Conservation (phyloP, 2,329 filamentous ascomycete genomes). For the Cytospora mali region DNA sequence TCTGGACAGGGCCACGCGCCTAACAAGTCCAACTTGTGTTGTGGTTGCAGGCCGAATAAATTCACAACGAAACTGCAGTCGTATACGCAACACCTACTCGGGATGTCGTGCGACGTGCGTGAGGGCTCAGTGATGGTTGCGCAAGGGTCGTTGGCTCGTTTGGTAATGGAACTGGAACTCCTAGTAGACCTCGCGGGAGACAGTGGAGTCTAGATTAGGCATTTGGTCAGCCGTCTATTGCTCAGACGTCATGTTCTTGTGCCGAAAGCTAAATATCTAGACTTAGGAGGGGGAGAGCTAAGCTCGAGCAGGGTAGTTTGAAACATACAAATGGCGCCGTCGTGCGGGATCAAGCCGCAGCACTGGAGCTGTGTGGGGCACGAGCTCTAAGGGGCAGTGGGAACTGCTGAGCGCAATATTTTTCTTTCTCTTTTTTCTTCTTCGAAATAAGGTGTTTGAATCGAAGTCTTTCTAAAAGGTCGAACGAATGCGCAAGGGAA, state of each 20-base stretch:
- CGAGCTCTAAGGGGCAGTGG: constrained; percentile 16
- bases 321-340: constrained; percentile 27
- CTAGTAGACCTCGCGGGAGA: constrained; percentile 7
- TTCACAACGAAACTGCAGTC: neutral
- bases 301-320: constrained; percentile 18
- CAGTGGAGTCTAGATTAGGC: constrained; percentile 2
- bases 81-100: constrained; percentile 15
- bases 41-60: neutral
- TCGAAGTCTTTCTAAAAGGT: neutral
- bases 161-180: constrained; percentile 1
- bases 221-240: constrained; percentile 23
- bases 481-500: neutral
- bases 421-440: neutral
- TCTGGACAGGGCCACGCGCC: constrained; percentile 8
- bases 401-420: constrained; percentile 3
- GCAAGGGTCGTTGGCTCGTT: constrained; percentile 9
- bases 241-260: constrained; percentile 3
- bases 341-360: constrained; percentile 16
- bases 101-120: constrained; percentile 15
- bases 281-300: constrained; percentile 15
- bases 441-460: neutral
- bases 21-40: neutral
- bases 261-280: neutral
- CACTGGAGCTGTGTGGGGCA: constrained; percentile 12
- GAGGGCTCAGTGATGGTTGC: neutral